Base-by-base conservation (phyloP, 192 early-diverging fungal genomes). In the Kappamyces sp. region DNA sequence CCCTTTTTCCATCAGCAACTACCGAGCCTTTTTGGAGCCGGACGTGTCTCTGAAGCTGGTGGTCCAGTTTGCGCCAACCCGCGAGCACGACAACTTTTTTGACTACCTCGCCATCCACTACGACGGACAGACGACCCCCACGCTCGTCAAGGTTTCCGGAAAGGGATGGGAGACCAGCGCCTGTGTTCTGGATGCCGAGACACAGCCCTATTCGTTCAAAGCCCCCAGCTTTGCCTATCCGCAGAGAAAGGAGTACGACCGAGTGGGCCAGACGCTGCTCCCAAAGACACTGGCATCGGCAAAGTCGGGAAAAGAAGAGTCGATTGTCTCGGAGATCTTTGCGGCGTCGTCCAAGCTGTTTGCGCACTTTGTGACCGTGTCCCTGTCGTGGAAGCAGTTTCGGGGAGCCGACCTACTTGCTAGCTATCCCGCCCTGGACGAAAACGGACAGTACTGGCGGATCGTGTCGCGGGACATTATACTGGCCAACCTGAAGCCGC, bases 141-240 rank as follows among this genome's bases (percentile, higher is more conserved):
- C 35, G 11, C 7, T 48, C 11, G 37, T 72, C 39, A 45, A 54
- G 52, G n/a, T 76, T 2, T 57, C 62, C 33, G 76, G 72, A n/a
- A 57, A 67, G 1, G 70, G 66, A 34, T 78, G 76, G 76, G 71
- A 67, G 15, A 52, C 67, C 15, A 70, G 59, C 1, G 68, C 67
- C 2, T 60, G 59, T 12, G 47, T 78, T 1, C 8, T 62, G 12
- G 72, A 72, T 6, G 74, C 74, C 49, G 76, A 74, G 38, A 41
- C 53, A 2, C 70, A 59, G n/a, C 62, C 70, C n/a, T 9, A 9
- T 7, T n/a, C 3, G 5, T 32, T 50, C 22, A 45, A 47, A 36
- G 59, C 58, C 22, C 31, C 45, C 14, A 7, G 11, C 4, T 35
- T 29, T 34, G 38, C 30, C 12, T 42, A 22, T 4, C 30, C 48